Evolutionary conservation across 169 alveolate genomes (phyloP), one percentile per base, ranked within the genome.

Genomic region (Sarcocystis neurona): DNA sequence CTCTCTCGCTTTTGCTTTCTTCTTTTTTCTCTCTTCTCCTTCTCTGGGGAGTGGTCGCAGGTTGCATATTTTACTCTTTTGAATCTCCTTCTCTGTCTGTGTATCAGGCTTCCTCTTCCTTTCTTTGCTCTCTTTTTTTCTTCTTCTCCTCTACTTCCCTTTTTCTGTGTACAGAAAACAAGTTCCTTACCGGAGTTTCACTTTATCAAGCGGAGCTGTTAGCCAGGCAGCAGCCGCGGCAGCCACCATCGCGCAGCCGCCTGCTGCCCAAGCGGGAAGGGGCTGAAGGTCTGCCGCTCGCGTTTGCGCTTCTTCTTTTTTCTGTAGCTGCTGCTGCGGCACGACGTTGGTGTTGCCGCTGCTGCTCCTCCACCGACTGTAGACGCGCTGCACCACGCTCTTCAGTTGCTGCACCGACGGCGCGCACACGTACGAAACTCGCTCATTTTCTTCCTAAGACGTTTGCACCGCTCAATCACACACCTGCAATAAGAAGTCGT

Each of bases 201-300:
- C 88, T 39, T 87, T 87, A 47, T 87, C 91, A 47, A 87, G 63
- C 6, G 91, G 91, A 46, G 84, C 91, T 1, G 91, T 87, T 48
- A 87, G 30, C 50, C 70, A 87, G 34, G 91, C 91, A 12, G 91
- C 91, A 4, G 66, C 41, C 1, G 88, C 91, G 1, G 88, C 91
- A 53, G 91, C 91, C 15, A 85, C 82, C 18, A 85, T 60, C 27
- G 91, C 91, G 41, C 82, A 72, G 2, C 82, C 82, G 39, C 82
- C 82, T 8, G 82, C 6, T 4, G 82, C 82, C 47, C 34, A 23
- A 34, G 82, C 58, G 15, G 56, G 5, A 8, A 72, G 12, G 75
- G 75, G 6, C 27, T 1, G 43, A 68, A 5, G 79, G 34, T 27
- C 27, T 68, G 79, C 10, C 12, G 79, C 23, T 53, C 12, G 23